Evolutionary conservation across 2,329 filamentous ascomycete species (phyloP), one percentile per base, ranked within the genome.

Genomic region (Penicillium thymicola): DNA sequence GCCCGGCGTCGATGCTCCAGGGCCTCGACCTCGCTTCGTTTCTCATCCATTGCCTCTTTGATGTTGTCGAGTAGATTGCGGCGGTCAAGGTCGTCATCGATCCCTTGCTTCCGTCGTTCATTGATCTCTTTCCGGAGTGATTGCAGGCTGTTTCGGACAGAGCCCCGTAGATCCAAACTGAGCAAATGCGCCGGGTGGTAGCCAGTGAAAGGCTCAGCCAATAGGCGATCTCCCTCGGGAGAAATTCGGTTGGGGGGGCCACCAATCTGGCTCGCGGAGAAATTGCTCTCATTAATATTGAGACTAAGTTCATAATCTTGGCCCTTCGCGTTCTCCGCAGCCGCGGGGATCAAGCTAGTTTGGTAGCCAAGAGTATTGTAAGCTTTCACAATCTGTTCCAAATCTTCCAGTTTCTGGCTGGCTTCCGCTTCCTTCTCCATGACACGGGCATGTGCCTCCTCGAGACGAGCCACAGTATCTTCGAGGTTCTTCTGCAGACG

Each of bases 341-440:
- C 89, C 0, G 87, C 78, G 0, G 94, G 94, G 45, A 97, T 96
- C 53, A 99, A 80, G 28, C 89, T 92, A 59, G 94, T 94, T 67
- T 97, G 90, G 74, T 99, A 99, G 14, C 91, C 93, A 30, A 96
- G 78, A 5, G 91, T 91, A 76, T 99, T 99, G 83, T 96, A 99
- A 51, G 85, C 85, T 72, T 97, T 91, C 28, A 97, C 89, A 54
- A 89, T 83, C 43, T 88, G 85, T 73, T 99, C 94, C n/a, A 99
- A 82, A 66, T 96, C 92, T 69, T 97, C 93, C 2, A 99, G 83
- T 68, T 89, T 93, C 49, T 82, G 82, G 65, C 89, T 90, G 0
- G 93, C 91, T 63, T 96, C 92, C n/a, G 83, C 75, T 75, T 99
- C 95, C 67, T 90, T 94, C 64, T 96, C 92, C 18, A 87, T 83